Conservation (phyloP, 176 grass and related monocot species). For the Pontederia paniculata region DNA sequence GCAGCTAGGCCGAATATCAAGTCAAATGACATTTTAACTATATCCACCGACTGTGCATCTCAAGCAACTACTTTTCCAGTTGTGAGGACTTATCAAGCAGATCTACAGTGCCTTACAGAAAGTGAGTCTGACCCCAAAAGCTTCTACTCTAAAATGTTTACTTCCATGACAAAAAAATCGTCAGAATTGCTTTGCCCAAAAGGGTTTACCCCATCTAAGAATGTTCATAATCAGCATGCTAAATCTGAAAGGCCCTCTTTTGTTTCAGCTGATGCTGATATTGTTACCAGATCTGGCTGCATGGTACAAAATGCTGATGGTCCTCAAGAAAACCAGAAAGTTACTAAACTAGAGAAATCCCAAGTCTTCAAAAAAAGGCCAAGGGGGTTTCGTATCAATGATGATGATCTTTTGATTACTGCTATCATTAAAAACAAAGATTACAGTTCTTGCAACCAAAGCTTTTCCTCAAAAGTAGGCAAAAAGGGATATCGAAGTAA, state of each 20-base stretch:
- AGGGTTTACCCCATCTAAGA: background rate
- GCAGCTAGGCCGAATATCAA: background rate
- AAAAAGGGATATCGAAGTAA: constrained; percentile 43
- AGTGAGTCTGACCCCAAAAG: no score
- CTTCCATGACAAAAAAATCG: no score
- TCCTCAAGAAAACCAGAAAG: constrained; percentile 18
- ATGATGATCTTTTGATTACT: constrained; percentile 87
- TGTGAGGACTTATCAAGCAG: background rate
- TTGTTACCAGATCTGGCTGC: constrained; percentile 13
- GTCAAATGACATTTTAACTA: background rate
- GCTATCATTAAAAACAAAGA: constrained; percentile 94
- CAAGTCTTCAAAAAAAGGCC: constrained; percentile 39
- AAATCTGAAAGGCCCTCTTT: constrained; percentile 17
- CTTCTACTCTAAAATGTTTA: no score
- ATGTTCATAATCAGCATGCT: background rate
- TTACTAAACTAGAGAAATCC: constrained; percentile 19
- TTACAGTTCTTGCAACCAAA: constrained; percentile 36
- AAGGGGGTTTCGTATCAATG: constrained; percentile 68
- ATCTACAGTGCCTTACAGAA: no score
- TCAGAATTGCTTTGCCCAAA: background rate
- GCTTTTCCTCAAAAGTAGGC: constrained; percentile 29
- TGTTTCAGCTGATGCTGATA: constrained; percentile 25
- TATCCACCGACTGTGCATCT: background rate
- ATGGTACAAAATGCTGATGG: constrained; percentile 23
- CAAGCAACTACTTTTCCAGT: background rate